Evolutionary conservation across 208 protist species (phyloP).

Genomic region (Zelonia costaricensis): DNA sequence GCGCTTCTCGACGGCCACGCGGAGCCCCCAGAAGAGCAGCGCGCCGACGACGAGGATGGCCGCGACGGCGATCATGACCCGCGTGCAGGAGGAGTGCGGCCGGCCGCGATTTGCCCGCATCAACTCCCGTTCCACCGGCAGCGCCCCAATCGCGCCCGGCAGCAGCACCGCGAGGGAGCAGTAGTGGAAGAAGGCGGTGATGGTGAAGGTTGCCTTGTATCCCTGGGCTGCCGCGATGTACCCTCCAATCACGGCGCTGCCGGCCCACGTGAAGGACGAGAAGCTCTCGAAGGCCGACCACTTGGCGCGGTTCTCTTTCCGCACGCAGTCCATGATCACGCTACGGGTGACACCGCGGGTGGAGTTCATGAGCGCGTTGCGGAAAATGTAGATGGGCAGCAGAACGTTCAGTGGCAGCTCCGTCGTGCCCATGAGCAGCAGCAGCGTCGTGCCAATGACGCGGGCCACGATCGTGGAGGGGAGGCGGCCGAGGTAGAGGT

Average conservation of each 20-base stretch:
- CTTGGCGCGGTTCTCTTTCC: slow-evolving; percentile 37
- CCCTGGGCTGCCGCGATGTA: slow-evolving; percentile 38
- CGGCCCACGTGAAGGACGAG: slow-evolving; percentile 62
- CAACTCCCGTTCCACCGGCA: slow-evolving; percentile 29
- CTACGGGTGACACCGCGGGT: slow-evolving; percentile 58
- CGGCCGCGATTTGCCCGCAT: slow-evolving; percentile 8
- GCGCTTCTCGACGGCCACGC: slow-evolving; percentile 3
- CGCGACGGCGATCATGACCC: slow-evolving; percentile 6
- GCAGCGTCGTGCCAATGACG: slow-evolving; percentile 32
- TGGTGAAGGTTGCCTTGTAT: slow-evolving; percentile 51
- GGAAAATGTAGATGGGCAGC: slow-evolving; percentile 38
- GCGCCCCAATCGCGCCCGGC: slow-evolving; percentile 33
- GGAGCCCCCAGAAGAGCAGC: slow-evolving; percentile 7
- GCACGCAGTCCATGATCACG: slow-evolving; percentile 72
- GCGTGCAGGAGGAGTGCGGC: slow-evolving; percentile 4
- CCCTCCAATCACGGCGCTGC: slow-evolving; percentile 59
- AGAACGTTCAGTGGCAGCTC: slow-evolving; percentile 19
- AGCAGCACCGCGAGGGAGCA: slow-evolving; percentile 31
- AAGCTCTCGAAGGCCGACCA: slow-evolving; percentile 76
- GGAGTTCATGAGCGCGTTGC: slow-evolving; percentile 71
- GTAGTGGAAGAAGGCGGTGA: slow-evolving; percentile 59
- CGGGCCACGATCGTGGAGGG: slow-evolving; percentile 39
- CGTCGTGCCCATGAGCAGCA: slow-evolving; percentile 31
- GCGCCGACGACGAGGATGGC: slow-evolving; percentile 8
- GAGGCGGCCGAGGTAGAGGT: slow-evolving; percentile 24